phyloP scores from a whole-genome alignment of 768 basidiomycete species.

The Exsudoporus frostii region DNA sequence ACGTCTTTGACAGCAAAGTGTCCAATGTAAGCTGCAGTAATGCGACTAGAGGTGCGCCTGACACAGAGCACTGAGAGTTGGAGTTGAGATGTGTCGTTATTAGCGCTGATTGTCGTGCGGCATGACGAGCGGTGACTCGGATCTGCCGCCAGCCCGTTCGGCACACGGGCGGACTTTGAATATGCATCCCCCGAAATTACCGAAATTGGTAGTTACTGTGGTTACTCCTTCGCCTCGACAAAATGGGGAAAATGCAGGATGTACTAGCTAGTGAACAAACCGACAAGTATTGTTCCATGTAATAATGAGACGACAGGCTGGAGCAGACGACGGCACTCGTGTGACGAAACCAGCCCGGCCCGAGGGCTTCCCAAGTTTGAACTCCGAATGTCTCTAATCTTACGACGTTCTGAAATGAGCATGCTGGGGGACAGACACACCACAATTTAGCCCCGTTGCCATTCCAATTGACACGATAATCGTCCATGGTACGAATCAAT shows the following conservation, averaged over 20 bases:
- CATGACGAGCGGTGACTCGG: not conserved
- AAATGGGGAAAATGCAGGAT: not conserved
- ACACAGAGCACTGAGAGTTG: too few relatives aligned
- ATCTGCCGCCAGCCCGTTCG: not conserved
- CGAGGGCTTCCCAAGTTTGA: not conserved
- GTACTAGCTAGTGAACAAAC: not conserved
- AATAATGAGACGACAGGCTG: not conserved
- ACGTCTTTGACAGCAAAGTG: not conserved
- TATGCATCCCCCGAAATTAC: not conserved
- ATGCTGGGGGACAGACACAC: too few relatives aligned
- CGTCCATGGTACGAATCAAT: conserved; percentile 13
- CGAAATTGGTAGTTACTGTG: not conserved
- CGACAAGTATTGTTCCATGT: not conserved
- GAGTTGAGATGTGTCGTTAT: too few relatives aligned
- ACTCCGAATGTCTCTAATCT: not conserved
- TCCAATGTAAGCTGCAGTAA: not conserved
- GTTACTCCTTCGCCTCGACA: not conserved
- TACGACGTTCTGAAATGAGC: not conserved
- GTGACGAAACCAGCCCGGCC: not conserved
- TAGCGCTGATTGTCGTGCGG: not conserved
- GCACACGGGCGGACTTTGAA: not conserved
- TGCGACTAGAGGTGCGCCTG: too few relatives aligned
- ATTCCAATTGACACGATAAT: not conserved
- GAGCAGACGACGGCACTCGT: not conserved
- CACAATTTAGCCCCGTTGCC: not conserved